These are phyloP conservation scores for Vachellia collinsii DNA, from an alignment of 306 rosid genomes.

Conservation along the genomic window DNA sequence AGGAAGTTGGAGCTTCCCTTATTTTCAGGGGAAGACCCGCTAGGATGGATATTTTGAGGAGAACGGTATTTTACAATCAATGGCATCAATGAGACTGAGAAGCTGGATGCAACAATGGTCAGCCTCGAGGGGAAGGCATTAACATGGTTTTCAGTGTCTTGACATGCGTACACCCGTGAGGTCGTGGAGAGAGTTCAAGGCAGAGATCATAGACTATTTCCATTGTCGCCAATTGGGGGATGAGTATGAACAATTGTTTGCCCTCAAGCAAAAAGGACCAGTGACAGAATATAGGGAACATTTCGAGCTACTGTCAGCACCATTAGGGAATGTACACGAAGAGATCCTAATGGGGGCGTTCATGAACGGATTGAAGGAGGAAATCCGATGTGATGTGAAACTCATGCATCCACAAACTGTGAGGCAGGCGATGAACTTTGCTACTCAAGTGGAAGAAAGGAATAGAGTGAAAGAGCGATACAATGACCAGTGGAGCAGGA, in stretches of 20 bases:
- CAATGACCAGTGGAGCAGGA: no score
- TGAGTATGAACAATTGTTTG: neutral
- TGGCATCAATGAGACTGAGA: neutral
- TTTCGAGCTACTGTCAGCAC: no score
- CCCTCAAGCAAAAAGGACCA: neutral
- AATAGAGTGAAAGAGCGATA: no score
- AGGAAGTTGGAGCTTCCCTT: neutral
- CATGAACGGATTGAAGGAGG: neutral
- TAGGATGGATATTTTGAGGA: neutral
- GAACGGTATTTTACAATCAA: neutral
- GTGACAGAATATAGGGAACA: neutral
- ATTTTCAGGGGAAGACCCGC: neutral
- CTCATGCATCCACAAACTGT: neutral
- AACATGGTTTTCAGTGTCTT: neutral
- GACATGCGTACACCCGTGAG: neutral
- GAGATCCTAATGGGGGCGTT: neutral
- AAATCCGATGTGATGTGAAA: neutral
- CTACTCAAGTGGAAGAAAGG: rapidly evolving
- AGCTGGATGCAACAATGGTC: neutral
- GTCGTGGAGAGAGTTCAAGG: neutral
- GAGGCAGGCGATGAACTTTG: no score
- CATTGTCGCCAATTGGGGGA: neutral
- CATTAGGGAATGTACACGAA: neutral
- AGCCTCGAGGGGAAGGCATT: neutral
- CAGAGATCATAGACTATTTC: neutral